Base-by-base conservation (phyloP, 179 eudicot genomes). In the Silene vulgaris region DNA sequence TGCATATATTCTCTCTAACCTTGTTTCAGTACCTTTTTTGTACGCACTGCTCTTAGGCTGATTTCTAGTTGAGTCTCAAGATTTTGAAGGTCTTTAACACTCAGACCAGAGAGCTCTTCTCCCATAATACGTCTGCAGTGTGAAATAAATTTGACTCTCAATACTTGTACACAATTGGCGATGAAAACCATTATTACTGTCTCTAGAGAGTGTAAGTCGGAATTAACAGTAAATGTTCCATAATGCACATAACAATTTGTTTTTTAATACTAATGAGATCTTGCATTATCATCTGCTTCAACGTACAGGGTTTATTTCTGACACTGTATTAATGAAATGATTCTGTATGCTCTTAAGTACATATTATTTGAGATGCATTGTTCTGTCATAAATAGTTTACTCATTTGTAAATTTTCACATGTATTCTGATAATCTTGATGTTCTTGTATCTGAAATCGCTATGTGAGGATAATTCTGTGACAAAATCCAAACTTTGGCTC, bases 31-130 rank as follows among this genome's bases (percentile, higher is more conserved):
- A 85, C 88, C 84, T 82, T 85, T 62, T 80, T 85, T 19, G 57
- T 54, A 19, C 86, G 86, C 61, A 85, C 86, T 66, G 80, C 88
- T 85, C 75, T 69, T 32, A 85, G 77, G 71, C 88, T 85, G 45
- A 72, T 76, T 76, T 85, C 88, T 29, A 85, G 75, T 56, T 85
- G 88, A 67, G 21, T 80, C 74, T 85, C 86, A 73, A 85, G 82
- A 76, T 80, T 78, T 65, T 80, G 84, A 40, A 85, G 79, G 45
- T 85, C 88, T 60, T 74, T 80, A 76, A 85, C 65, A 40, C 77
- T 80, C 80, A 85, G 74, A 73, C 86, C 86, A 64, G 86, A 85
- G 81, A 85, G 88, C 83, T 78, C 88, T 80, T 85, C 87, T 13
- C 87, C 87, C 87, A 79, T 80, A 8, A 85, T 82, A 65, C 80